These are phyloP conservation scores for Claviceps arundinis DNA, from an alignment of 2,329 filamentous ascomycete species.

Conservation along the genomic window DNA sequence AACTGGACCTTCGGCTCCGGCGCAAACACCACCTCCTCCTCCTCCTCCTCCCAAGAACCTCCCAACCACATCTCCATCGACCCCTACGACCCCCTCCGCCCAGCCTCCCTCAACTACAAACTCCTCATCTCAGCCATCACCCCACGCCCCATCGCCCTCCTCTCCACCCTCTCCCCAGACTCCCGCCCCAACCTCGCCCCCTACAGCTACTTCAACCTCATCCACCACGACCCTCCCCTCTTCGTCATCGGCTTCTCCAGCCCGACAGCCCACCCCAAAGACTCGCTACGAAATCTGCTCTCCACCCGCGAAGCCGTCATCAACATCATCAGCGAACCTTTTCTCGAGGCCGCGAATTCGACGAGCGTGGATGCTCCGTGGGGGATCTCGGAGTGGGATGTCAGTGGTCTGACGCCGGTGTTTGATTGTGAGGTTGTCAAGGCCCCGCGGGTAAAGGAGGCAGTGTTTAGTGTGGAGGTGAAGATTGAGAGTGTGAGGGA, in stretches of 20 bases:
- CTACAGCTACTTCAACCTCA: slow-evolving; percentile 74
- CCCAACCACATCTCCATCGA: slow-evolving; percentile 60
- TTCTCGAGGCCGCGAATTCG: slow-evolving; percentile 78
- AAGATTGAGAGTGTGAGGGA: slow-evolving; percentile 63
- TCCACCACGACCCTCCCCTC: slow-evolving; percentile 76
- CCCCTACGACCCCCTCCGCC: slow-evolving; percentile 59
- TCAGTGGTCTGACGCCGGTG: slow-evolving; percentile 58
- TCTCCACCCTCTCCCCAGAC: slow-evolving; percentile 48
- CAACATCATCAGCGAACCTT: slow-evolving; percentile 79
- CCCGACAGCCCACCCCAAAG: slow-evolving; percentile 48
- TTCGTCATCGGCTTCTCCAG: slow-evolving; percentile 50
- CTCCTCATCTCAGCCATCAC: slow-evolving; percentile 73
- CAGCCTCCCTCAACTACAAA: slow-evolving; percentile 71
- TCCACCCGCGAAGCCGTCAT: slow-evolving; percentile 66
- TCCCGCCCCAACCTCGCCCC: slow-evolving; percentile 61
- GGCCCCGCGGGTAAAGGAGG: slow-evolving; percentile 64
- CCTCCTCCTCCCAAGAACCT: background rate
- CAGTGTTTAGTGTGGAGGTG: slow-evolving; percentile 70
- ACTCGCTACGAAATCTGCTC: slow-evolving; percentile 61
- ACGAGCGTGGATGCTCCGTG: slow-evolving; percentile 65
- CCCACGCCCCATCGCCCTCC: slow-evolving; percentile 64
- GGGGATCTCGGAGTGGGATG: slow-evolving; percentile 64
- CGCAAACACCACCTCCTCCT: slow-evolving; percentile 32
- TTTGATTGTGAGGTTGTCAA: slow-evolving; percentile 47
- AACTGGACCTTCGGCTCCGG: slow-evolving; percentile 54